These are phyloP conservation scores for Phytomonas sp. DNA, from an alignment of 208 protist species.

Conservation along the genomic window DNA sequence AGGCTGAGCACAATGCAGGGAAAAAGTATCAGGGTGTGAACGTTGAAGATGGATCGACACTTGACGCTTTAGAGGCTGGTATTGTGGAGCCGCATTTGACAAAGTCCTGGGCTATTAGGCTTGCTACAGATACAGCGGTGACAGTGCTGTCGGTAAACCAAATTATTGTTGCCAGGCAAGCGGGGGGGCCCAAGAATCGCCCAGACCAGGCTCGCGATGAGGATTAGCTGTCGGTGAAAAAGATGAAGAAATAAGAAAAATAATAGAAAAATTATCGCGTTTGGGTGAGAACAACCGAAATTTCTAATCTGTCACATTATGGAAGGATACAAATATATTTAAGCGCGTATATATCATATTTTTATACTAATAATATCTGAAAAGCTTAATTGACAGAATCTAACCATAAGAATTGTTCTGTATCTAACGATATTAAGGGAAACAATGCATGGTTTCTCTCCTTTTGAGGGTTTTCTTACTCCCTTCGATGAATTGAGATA, in stretches of 20 bases:
- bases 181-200: constrained; percentile 93
- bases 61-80: constrained; percentile 74
- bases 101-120: constrained; percentile 92
- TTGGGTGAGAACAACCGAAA: background rate
- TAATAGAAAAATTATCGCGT: constrained; percentile 5
- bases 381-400: constrained; percentile 4
- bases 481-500: constrained; percentile 1
- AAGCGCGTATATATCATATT: constrained; percentile 6
- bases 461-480: background rate
- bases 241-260: background rate
- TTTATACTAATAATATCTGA: constrained; percentile 7
- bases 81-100: constrained; percentile 93
- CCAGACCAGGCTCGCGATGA: constrained; percentile 80
- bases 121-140: constrained; percentile 95
- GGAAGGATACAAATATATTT: constrained; percentile 4
- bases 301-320: constrained; percentile 1
- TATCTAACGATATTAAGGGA: constrained; percentile 1
- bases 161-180: constrained; percentile 98
- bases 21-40: constrained; percentile 91
- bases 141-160: constrained; percentile 94
- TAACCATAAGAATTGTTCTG: background rate
- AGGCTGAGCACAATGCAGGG: constrained; percentile 92
- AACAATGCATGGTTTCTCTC: background rate
- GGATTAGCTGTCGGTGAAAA: constrained; percentile 21
- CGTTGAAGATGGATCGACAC: constrained; percentile 79